These are phyloP conservation scores for Eucommia ulmoides DNA, from an alignment of 257 asterid species.

Conservation along the genomic window DNA sequence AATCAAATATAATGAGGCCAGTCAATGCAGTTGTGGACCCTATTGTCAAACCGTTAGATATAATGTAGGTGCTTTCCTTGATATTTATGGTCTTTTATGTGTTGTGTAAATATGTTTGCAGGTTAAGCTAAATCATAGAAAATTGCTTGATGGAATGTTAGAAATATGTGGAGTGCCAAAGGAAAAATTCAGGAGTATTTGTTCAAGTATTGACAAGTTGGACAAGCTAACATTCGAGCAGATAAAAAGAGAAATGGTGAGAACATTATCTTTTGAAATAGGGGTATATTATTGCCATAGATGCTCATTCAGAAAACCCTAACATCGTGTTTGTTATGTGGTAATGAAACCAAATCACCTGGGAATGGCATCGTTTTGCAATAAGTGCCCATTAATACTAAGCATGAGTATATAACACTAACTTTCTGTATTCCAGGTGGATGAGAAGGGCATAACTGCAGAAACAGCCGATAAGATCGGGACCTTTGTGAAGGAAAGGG, in stretches of 20 bases:
- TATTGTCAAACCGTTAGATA: too few species aligned
- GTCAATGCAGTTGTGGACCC: too few species aligned
- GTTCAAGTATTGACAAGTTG: slow-evolving; percentile 93
- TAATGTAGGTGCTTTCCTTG: too few species aligned
- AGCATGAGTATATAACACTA: not conserved
- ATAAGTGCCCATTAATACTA: too few species aligned
- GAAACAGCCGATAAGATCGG: slow-evolving; percentile 75
- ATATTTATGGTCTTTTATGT: too few species aligned
- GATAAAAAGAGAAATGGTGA: slow-evolving; percentile 88
- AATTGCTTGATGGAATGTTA: slow-evolving; percentile 84
- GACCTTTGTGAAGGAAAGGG: slow-evolving; percentile 65
- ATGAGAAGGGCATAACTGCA: slow-evolving; percentile 78
- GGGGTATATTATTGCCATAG: too few species aligned
- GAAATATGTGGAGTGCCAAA: slow-evolving; percentile 91
- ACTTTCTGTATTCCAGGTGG: slow-evolving; percentile 33
- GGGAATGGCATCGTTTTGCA: too few species aligned
- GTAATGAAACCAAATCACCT: too few species aligned
- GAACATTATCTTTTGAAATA: too few species aligned
- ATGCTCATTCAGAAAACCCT: too few species aligned
- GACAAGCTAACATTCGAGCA: slow-evolving; percentile 92
- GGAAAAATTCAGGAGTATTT: slow-evolving; percentile 72
- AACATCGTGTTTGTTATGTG: too few species aligned
- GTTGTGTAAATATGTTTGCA: slow-evolving; percentile 14
- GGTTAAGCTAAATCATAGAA: slow-evolving; percentile 92
- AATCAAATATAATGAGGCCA: too few species aligned